Percentiles rank a stretch among this genome's conserved stretches.
Conservation (phyloP, 768 basidiomycete species). For the Collybiopsis luxurians region DNA sequence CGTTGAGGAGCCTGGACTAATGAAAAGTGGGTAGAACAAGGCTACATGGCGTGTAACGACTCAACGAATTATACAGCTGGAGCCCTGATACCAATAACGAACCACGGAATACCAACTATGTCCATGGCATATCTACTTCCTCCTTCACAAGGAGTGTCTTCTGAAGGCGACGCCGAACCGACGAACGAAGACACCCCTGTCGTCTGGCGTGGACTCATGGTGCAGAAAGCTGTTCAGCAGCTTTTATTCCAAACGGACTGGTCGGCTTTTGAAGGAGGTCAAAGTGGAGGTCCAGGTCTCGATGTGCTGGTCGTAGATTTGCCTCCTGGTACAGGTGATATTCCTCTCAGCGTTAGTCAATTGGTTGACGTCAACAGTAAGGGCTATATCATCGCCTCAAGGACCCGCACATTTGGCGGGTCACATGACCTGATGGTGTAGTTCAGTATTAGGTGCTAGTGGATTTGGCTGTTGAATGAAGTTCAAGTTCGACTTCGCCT, state of each 20-base stretch:
- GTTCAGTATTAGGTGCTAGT: too few relatives aligned
- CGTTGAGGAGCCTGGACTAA: constrained; percentile 75
- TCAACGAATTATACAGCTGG: constrained; percentile 55
- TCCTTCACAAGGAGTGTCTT: constrained; percentile 18
- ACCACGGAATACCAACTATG: constrained; percentile 92
- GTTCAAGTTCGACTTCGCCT: too few relatives aligned
- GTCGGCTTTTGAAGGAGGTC: constrained; percentile 40
- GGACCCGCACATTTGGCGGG: too few relatives aligned
- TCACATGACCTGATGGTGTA: constrained; percentile 78
- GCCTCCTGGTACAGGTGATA: constrained; percentile 97
- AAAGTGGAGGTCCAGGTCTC: constrained; percentile 35
- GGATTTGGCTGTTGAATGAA: too few relatives aligned
- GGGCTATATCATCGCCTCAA: constrained; percentile 17
- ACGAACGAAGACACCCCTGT: constrained; percentile 72
- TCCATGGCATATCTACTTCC: constrained; percentile 96
- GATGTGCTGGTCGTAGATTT: constrained; percentile 93
- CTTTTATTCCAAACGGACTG: constrained; percentile 96
- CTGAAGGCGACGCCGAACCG: constrained; percentile 6
- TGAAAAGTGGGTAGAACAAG: constrained; percentile 54
- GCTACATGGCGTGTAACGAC: too few relatives aligned
- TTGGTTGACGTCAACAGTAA: constrained; percentile 80
- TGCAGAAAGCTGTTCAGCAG: constrained; percentile 96
- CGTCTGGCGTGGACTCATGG: constrained; percentile 97
- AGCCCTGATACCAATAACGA: constrained; percentile 76
- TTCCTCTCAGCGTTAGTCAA: constrained; percentile 88